Evolutionary conservation across 371 early-diverging fungal species (phyloP).

Genomic region (Batrachochytrium dendrobatidis): DNA sequence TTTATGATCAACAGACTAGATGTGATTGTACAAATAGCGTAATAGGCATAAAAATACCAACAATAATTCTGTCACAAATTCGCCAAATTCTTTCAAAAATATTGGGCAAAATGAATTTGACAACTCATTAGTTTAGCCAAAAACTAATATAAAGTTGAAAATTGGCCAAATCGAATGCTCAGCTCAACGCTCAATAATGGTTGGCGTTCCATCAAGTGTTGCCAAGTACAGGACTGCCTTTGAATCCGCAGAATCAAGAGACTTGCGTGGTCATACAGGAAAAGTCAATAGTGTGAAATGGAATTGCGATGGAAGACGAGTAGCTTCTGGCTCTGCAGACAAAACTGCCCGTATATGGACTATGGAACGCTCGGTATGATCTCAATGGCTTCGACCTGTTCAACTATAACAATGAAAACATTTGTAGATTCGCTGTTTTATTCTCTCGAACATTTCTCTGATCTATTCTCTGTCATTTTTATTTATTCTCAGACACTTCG

Average conservation of each 20-base stretch:
- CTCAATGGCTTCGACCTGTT: not conserved
- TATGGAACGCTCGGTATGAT: conserved; percentile 1
- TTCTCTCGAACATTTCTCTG: not conserved
- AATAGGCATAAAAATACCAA: too few relatives aligned
- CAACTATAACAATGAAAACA: not conserved
- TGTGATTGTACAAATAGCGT: too few relatives aligned
- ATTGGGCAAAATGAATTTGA: too few relatives aligned
- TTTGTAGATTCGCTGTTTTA: not conserved
- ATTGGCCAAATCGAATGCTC: not conserved
- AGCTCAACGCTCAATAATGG: not conserved
- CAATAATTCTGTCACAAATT: too few relatives aligned
- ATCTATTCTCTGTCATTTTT: too few relatives aligned
- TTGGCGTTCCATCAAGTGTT: not conserved
- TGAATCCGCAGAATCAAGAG: not conserved
- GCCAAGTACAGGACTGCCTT: not conserved
- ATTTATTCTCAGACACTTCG: not conserved
- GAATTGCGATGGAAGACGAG: conserved; percentile 27
- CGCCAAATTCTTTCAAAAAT: not conserved
- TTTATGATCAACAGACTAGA: too few relatives aligned
- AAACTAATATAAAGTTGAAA: too few relatives aligned
- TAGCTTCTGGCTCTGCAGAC: conserved; percentile 39
- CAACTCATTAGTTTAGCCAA: too few relatives aligned
- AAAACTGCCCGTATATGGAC: conserved; percentile 29
- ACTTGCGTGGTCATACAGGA: not conserved
- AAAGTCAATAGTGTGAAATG: conserved; percentile 22